Evolutionary conservation across 257 asterid species (phyloP).

Genomic region (Solanum bulbocastanum): DNA sequence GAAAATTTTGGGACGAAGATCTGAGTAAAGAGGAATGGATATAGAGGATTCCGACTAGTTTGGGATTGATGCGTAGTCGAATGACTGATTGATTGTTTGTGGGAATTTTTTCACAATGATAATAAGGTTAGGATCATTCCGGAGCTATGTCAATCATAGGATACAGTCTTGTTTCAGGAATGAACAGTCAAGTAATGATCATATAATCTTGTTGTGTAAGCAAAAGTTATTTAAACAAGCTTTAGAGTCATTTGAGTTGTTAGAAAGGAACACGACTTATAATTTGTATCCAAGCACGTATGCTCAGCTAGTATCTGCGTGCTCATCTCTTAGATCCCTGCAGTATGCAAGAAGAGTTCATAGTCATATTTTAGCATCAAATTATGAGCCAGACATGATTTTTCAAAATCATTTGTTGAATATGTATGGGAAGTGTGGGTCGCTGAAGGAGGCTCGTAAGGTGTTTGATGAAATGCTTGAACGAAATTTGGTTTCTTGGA

Average conservation of each 20-base stretch:
- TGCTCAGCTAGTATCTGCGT: constrained; percentile 38
- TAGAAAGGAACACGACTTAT: constrained; percentile 20
- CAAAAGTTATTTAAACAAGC: constrained; percentile 45
- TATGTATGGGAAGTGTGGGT: constrained; percentile 76
- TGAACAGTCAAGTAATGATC: constrained; percentile 28
- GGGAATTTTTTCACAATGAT: constrained; percentile 19
- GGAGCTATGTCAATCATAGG: constrained; percentile 14
- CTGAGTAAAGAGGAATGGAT: background rate
- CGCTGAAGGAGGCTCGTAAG: constrained; percentile 38
- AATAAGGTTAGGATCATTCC: constrained; percentile 9
- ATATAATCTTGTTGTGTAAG: constrained; percentile 45
- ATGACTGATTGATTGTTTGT: background rate
- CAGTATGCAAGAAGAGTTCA: constrained; percentile 43
- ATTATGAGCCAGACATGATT: constrained; percentile 38
- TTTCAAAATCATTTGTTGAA: constrained; percentile 63
- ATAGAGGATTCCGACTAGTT: background rate
- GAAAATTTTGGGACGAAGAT: background rate
- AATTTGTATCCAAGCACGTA: constrained; percentile 40
- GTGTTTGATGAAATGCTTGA: constrained; percentile 54
- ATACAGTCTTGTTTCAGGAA: constrained; percentile 8
- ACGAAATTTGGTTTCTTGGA: constrained; percentile 68
- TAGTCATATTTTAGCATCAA: constrained; percentile 29
- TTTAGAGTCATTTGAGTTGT: constrained; percentile 32
- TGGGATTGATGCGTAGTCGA: background rate
- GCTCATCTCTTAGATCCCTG: constrained; percentile 45